Conservation (phyloP, 2,329 filamentous ascomycete genomes). For the Colletotrichum cuscutae region DNA sequence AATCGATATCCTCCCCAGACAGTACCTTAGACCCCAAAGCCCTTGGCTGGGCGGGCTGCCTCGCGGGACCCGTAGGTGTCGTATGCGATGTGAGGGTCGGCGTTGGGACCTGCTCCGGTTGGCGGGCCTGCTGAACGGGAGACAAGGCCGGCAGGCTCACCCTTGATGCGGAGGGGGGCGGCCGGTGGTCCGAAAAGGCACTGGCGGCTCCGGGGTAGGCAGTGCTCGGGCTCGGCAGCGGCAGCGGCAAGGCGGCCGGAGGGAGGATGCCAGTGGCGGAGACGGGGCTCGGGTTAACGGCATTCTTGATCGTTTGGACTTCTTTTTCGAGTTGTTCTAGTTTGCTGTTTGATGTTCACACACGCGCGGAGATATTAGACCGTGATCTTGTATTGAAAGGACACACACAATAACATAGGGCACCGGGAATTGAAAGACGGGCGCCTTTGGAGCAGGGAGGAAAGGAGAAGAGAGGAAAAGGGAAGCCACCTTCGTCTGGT, state of each 20-base stretch:
- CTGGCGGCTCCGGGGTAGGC: constrained; percentile 34
- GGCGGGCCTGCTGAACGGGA: constrained; percentile 15
- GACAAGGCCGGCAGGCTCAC: constrained; percentile 29
- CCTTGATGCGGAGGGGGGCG: constrained; percentile 28
- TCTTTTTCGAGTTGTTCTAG: constrained; percentile 52
- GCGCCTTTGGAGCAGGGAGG: background rate
- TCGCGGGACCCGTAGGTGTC: constrained; percentile 40
- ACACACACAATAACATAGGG: background rate
- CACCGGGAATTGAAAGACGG: background rate
- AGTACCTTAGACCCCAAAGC: constrained; percentile 59
- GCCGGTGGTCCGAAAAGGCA: constrained; percentile 37
- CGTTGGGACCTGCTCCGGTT: constrained; percentile 36
- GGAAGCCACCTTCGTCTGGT: constrained; percentile 53
- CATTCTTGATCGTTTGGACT: constrained; percentile 34
- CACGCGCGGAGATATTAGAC: constrained; percentile 13
- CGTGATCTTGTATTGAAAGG: background rate
- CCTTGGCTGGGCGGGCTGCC: constrained; percentile 50
- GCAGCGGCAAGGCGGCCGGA: constrained; percentile 36
- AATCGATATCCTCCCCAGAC: constrained; percentile 63
- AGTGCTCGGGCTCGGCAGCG: constrained; percentile 43
- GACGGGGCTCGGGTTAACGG: constrained; percentile 48
- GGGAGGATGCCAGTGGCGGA: constrained; percentile 11
- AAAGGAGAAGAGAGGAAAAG: background rate
- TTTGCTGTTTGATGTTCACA: constrained; percentile 51
- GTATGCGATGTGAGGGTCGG: constrained; percentile 43